phyloP scores from a whole-genome alignment of 1,139 yeast genomes.

The Sugiyamaella sp. region DNA sequence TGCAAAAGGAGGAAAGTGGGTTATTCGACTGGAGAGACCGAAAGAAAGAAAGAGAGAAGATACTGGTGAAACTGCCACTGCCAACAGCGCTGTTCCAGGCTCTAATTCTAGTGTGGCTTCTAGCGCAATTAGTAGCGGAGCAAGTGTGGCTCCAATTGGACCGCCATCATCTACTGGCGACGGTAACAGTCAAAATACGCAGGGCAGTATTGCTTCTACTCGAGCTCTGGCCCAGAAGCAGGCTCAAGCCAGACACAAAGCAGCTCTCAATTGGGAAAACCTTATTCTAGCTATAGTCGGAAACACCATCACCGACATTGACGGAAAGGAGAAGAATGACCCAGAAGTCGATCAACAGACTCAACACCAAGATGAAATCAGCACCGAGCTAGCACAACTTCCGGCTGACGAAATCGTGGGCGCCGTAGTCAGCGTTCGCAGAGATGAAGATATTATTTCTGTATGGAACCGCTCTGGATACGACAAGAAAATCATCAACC shows the following conservation, averaged over 20 bases:
- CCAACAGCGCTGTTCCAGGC: background rate
- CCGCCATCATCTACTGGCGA: constrained; percentile 1
- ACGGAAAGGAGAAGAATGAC: constrained; percentile 2
- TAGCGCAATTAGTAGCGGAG: background rate
- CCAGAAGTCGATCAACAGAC: background rate
- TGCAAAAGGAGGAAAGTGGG: constrained; percentile 68
- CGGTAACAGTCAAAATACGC: too few species aligned
- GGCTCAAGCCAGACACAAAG: constrained; percentile 34
- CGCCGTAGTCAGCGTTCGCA: constrained; percentile 43
- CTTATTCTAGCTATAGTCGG: constrained; percentile 42
- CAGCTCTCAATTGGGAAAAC: constrained; percentile 42
- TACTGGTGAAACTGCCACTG: background rate
- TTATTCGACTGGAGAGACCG: constrained; percentile 51
- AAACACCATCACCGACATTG: constrained; percentile 34
- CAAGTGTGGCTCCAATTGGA: background rate
- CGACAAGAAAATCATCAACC: constrained; percentile 27
- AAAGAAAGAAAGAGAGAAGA: constrained; percentile 28
- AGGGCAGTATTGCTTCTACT: constrained; percentile 6
- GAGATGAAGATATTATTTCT: constrained; percentile 43
- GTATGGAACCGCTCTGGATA: constrained; percentile 41
- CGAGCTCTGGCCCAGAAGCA: constrained; percentile 17
- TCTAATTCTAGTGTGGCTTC: too few species aligned
- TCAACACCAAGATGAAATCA: constrained; percentile 9
- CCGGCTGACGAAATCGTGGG: constrained; percentile 42
- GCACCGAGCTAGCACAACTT: constrained; percentile 10